Conservation (phyloP, 2,329 filamentous ascomycete genomes). For the Exophiala dermatitidis region DNA sequence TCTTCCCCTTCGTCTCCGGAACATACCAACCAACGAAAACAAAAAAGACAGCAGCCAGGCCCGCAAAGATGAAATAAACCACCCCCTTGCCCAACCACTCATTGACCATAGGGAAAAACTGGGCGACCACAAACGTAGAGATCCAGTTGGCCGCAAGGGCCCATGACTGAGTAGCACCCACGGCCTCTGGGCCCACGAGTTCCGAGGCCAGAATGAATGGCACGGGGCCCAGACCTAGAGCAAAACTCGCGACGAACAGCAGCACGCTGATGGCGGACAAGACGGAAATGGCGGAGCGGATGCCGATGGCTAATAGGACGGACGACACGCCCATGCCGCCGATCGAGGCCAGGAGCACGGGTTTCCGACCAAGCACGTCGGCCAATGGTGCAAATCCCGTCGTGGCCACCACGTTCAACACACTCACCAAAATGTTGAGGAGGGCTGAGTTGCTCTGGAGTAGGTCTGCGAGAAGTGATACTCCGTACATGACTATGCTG, state of each 20-base stretch:
- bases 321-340: constrained; percentile 75
- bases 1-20: constrained; percentile 83
- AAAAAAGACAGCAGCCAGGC: constrained; percentile 60
- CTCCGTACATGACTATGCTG: constrained; percentile 98
- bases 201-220: constrained; percentile 92
- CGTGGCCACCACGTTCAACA: constrained; percentile 79
- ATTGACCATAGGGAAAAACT: constrained; percentile 89
- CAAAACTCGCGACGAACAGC: constrained; percentile 82
- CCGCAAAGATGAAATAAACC: constrained; percentile 89
- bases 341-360: constrained; percentile 74
- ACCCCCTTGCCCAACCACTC: constrained; percentile 66
- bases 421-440: constrained; percentile 79
- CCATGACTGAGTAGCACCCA: constrained; percentile 86
- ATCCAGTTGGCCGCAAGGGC: constrained; percentile 81
- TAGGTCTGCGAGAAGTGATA: constrained; percentile 74
- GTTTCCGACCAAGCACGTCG: constrained; percentile 75
- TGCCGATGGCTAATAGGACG: constrained; percentile 70
- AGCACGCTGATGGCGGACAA: constrained; percentile 76
- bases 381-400: constrained; percentile 73
- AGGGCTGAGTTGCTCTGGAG: constrained; percentile 74
- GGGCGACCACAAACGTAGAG: constrained; percentile 84
- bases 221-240: constrained; percentile 82
- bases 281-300: constrained; percentile 63
- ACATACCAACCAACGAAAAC: constrained; percentile 67
- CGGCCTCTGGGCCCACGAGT: constrained; percentile 80